Base-by-base conservation (phyloP, 1,284 basidiomycete species). In the Leucoagaricus sp. region DNA sequence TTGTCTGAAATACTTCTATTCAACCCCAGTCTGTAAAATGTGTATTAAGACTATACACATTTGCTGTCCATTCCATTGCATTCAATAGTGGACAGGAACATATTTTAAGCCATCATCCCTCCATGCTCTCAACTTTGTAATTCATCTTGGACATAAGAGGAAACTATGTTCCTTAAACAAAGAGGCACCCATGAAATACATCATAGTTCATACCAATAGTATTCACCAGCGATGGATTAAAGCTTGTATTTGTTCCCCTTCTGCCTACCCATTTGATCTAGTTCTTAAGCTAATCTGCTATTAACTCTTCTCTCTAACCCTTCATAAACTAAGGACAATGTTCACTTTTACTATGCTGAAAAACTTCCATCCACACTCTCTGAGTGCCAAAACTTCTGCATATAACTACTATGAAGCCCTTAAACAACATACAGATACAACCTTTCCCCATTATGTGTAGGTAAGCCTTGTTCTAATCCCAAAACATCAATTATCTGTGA, bases 281-380 rank as follows among this genome's bases (percentile, higher is more conserved):
- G 10, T 40, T 17, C 17, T 42, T 2, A 40, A 46, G 4, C 55
- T 68, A 6, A 31, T 63, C 0, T n/a, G 40, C 0, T 31, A 34
- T 3, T 4, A 45, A 26, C 52, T 72, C 0, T 71, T 71, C 49
- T 66, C 70, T 1, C 63, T 63, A 0, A 67, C 63, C 0, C 56
- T 63, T 1, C 34, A 34, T 0, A 55, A 48, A 1, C 68, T 69
- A 13, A 47, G 64, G 44, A 70, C 68, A 0, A 68, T 51, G 0
- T 73, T 73, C 36, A 71, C 66, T 1, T 74, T 69, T 19, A 3
- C 46, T 0, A 55, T 70, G 0, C 54, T 73, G 5, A 53, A 67
- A 2, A 46, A 68, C 7, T 70, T 70, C 28, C 64, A 69, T 10
- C 26, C 58, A 2, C 67, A 71, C 23, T 64, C 60, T 10, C 34